Percentiles rank a stretch among this genome's conserved stretches.
Evolutionary conservation across 2,329 filamentous ascomycete genomes (phyloP).

Genomic region (Fulvia fulva): DNA sequence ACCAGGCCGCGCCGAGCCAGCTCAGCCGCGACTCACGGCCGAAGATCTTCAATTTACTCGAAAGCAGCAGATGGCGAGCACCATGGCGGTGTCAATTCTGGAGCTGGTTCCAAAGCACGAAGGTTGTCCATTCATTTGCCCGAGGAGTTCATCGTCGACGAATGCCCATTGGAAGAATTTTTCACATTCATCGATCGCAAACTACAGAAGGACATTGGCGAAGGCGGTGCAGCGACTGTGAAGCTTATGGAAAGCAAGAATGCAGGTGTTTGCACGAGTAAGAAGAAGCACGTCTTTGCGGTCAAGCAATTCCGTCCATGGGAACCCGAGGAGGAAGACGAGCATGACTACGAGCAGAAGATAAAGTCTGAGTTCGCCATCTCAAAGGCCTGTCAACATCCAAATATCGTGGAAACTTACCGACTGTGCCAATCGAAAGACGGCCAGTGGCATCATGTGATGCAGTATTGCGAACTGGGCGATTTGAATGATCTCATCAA

Average conservation of each 20-base stretch:
- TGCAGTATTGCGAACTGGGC: slow-evolving; percentile 84
- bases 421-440: slow-evolving; percentile 65
- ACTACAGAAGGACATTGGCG: slow-evolving; percentile 71
- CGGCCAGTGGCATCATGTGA: slow-evolving; percentile 81
- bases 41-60: slow-evolving; percentile 32
- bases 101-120: slow-evolving; percentile 35
- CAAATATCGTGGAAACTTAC: slow-evolving; percentile 79
- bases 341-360: slow-evolving; percentile 77
- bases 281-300: slow-evolving; percentile 61
- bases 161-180: slow-evolving; percentile 42
- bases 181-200: slow-evolving; percentile 65
- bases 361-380: slow-evolving; percentile 90
- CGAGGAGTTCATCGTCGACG: slow-evolving; percentile 30
- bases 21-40: slow-evolving; percentile 26
- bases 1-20: slow-evolving; percentile 23
- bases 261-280: slow-evolving; percentile 33
- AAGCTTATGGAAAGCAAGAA: slow-evolving; percentile 73
- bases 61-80: slow-evolving; percentile 27
- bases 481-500: slow-evolving; percentile 74
- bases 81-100: slow-evolving; percentile 29
- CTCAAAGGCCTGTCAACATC: slow-evolving; percentile 77
- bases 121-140: slow-evolving; percentile 31
- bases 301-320: slow-evolving; percentile 84
- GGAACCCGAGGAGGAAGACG: slow-evolving; percentile 59
- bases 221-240: slow-evolving; percentile 78